These are phyloP conservation scores for Saxophila tyrrhenica DNA, from an alignment of 495 filamentous ascomycete species.

Conservation along the genomic window DNA sequence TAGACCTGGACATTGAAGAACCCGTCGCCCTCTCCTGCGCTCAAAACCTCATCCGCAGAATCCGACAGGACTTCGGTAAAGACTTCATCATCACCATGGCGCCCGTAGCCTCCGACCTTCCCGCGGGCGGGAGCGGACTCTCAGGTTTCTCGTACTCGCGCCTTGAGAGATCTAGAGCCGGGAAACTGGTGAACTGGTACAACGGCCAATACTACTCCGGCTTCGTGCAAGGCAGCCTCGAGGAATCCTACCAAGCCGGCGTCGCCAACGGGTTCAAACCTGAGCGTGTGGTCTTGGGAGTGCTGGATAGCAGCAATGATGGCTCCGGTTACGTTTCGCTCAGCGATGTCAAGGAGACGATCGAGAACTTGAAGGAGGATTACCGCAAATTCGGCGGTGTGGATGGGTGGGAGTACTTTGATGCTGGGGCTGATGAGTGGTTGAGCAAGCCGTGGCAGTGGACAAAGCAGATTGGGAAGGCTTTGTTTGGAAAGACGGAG, in stretches of 20 bases:
- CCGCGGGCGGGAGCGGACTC: constrained; percentile 42
- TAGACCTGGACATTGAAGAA: constrained; percentile 83
- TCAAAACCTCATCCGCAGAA: constrained; percentile 55
- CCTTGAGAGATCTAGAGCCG: constrained; percentile 52
- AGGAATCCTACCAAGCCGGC: constrained; percentile 51
- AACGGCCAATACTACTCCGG: constrained; percentile 80
- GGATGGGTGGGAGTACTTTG: constrained; percentile 72
- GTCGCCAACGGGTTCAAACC: constrained; percentile 52
- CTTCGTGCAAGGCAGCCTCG: constrained; percentile 53
- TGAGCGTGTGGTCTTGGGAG: constrained; percentile 56
- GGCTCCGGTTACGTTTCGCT: constrained; percentile 32
- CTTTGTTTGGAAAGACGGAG: neutral
- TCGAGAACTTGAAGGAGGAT: constrained; percentile 37
- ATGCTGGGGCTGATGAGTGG: constrained; percentile 43
- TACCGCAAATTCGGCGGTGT: constrained; percentile 65
- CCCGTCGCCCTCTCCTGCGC: constrained; percentile 58
- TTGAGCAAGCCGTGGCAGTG: constrained; percentile 53
- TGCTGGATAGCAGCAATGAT: constrained; percentile 58
- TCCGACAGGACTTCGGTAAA: constrained; percentile 59
- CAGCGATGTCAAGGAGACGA: constrained; percentile 18
- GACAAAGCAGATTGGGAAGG: constrained; percentile 50
- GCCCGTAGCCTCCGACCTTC: constrained; percentile 63
- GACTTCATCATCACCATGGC: constrained; percentile 66
- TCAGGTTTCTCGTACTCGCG: constrained; percentile 64
- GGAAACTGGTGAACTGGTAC: constrained; percentile 45